Percentiles rank a stretch among this genome's conserved stretches.
These are phyloP conservation scores for Limnanthes douglasii DNA, from an alignment of 345 rosid species.

Conservation along the genomic window DNA sequence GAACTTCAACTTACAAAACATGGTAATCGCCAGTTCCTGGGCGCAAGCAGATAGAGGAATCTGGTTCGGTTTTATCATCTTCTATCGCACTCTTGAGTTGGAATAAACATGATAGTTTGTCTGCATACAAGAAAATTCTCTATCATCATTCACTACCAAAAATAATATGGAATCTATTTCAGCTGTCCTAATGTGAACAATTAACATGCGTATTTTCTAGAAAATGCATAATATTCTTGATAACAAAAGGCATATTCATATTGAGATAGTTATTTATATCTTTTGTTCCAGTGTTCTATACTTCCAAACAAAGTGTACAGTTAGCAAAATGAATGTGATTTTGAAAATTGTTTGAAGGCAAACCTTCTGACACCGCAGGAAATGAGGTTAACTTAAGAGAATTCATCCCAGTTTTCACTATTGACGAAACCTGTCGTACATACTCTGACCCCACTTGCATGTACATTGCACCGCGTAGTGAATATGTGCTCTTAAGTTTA, in stretches of 20 bases:
- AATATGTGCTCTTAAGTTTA: conserved; percentile 53
- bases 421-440: conserved; percentile 57
- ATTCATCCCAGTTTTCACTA: conserved; percentile 68
- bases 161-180: background rate
- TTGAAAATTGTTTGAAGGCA: conserved; percentile 6
- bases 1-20: conserved; percentile 52
- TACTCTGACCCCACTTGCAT: conserved; percentile 73
- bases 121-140: conserved; percentile 21
- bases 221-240: too few species aligned
- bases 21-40: conserved; percentile 87
- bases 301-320: too few species aligned
- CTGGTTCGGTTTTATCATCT: conserved; percentile 37
- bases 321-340: too few species aligned
- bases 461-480: conserved; percentile 54
- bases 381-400: conserved; percentile 59
- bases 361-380: conserved; percentile 61
- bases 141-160: background rate
- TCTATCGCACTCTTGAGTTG: conserved; percentile 66
- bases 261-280: background rate
- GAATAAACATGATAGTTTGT: conserved; percentile 61
- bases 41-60: conserved; percentile 50
- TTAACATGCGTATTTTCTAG: background rate
- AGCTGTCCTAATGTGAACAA: background rate
- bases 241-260: too few species aligned
- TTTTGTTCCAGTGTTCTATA: background rate